Percentiles rank a stretch among this genome's conserved stretches.
Evolutionary conservation across 1,284 basidiomycete genomes (phyloP).

Genomic region (Chalciporus piperatoides): DNA sequence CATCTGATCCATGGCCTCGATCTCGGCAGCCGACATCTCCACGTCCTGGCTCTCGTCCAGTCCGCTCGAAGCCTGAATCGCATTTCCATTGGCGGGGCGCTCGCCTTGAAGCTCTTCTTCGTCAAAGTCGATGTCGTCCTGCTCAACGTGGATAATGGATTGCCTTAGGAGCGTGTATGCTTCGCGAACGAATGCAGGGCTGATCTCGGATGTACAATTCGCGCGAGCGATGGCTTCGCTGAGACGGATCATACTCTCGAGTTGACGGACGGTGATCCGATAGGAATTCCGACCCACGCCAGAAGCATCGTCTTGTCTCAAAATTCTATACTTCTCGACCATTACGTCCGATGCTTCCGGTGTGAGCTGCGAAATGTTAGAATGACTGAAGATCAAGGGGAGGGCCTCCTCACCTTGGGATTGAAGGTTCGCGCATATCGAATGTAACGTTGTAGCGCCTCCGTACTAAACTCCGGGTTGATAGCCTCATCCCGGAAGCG

Average conservation of each 20-base stretch:
- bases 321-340: conserved; percentile 92
- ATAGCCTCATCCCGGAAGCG: conserved; percentile 94
- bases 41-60: conserved; percentile 56
- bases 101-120: conserved; percentile 79
- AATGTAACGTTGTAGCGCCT: conserved; percentile 95
- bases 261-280: conserved; percentile 92
- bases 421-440: conserved; percentile 95
- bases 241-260: conserved; percentile 96
- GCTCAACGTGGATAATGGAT: conserved; percentile 99
- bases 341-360: conserved; percentile 90
- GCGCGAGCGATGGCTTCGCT: conserved; percentile 97
- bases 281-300: conserved; percentile 91
- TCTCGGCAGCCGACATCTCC: conserved; percentile 59
- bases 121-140: conserved; percentile 98
- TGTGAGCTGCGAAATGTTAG: conserved; percentile 61
- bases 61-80: conserved; percentile 28
- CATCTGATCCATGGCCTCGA: conserved; percentile 56
- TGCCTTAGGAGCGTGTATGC: conserved; percentile 92
- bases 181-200: conserved; percentile 91
- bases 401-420: conserved; percentile 65
- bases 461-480: conserved; percentile 94
- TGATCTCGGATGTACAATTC: conserved; percentile 93
- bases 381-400: neutral
- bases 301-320: conserved; percentile 89
- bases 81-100: conserved; percentile 36